These are phyloP conservation scores for Saccharomycopsis fermentans DNA, from an alignment of 805 yeast genomes.

Conservation along the genomic window DNA sequence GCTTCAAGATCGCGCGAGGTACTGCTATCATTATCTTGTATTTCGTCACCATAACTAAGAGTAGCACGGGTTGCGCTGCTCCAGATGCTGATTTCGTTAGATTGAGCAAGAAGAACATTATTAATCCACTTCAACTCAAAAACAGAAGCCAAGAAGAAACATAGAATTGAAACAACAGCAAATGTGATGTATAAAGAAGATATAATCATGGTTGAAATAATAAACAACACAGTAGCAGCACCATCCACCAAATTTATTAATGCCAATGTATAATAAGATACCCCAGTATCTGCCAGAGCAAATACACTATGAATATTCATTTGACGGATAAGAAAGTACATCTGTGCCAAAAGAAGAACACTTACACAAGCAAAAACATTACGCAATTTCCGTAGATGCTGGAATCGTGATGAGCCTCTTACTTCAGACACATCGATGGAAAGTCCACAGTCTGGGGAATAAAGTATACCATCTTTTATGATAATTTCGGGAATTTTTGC, in stretches of 20 bases:
- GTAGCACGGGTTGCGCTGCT: slow-evolving; percentile 28
- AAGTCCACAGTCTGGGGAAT: slow-evolving; percentile 86
- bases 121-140: slow-evolving; percentile 71
- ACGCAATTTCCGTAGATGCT: slow-evolving; percentile 27
- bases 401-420: slow-evolving; percentile 28
- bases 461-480: slow-evolving; percentile 48
- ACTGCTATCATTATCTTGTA: slow-evolving; percentile 14
- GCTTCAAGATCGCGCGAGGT: slow-evolving; percentile 12
- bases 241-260: slow-evolving; percentile 63
- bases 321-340: slow-evolving; percentile 52
- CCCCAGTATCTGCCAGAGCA: slow-evolving; percentile 54
- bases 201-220: slow-evolving; percentile 42
- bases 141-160: slow-evolving; percentile 58
- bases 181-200: slow-evolving; percentile 54
- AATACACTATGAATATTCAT: slow-evolving; percentile 69
- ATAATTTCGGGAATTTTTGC: slow-evolving; percentile 45
- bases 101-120: slow-evolving; percentile 56
- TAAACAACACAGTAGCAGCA: slow-evolving; percentile 48
- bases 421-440: slow-evolving; percentile 31
- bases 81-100: slow-evolving; percentile 61
- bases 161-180: slow-evolving; percentile 57
- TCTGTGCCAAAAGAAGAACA: slow-evolving; percentile 31
- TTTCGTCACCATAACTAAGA: slow-evolving; percentile 12
- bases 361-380: slow-evolving; percentile 34
- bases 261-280: slow-evolving; percentile 61